A percentile compares a stretch with the other conserved stretches of the same genome.
Conservation (phyloP, 345 rosid genomes). For the Hibiscus mutabilis region DNA sequence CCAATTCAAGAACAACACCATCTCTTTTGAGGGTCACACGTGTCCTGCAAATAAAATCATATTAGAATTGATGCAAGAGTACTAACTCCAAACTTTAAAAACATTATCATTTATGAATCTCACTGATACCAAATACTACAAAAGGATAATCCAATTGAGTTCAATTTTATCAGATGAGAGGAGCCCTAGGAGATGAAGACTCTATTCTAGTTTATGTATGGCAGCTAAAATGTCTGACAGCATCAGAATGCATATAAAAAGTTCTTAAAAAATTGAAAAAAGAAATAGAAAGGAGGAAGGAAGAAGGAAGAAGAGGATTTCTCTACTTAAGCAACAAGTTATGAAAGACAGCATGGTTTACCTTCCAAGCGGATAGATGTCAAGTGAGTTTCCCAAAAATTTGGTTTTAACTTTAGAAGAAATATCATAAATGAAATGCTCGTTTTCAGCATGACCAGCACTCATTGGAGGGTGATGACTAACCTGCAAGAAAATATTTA, state of each 20-base stretch:
- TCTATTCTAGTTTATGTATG: not conserved
- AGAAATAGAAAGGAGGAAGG: no score
- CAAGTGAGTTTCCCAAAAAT: conserved; percentile 69
- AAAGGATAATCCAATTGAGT: not conserved
- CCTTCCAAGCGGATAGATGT: conserved; percentile 82
- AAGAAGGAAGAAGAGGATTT: not conserved
- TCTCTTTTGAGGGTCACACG: conserved; percentile 71
- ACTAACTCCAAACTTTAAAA: not conserved
- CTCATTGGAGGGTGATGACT: conserved; percentile 88
- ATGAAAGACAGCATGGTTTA: conserved; percentile 4
- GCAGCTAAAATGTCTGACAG: not conserved
- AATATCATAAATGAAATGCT: conserved; percentile 63
- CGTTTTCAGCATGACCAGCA: conserved; percentile 78
- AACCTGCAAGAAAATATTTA: conserved; percentile 35
- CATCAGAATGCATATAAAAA: not conserved
- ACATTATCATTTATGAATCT: not conserved
- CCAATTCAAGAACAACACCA: conserved; percentile 64
- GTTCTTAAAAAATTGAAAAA: not conserved
- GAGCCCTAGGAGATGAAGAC: not conserved
- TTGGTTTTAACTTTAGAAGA: conserved; percentile 77
- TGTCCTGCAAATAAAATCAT: conserved; percentile 39
- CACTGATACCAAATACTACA: not conserved
- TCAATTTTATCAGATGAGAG: not conserved
- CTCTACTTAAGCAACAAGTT: not conserved
- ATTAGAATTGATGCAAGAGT: not conserved